Evolutionary conservation across 2,329 filamentous ascomycete genomes (phyloP), one percentile per base, ranked within the genome.

Genomic region (Curvularia eragrostidis): DNA sequence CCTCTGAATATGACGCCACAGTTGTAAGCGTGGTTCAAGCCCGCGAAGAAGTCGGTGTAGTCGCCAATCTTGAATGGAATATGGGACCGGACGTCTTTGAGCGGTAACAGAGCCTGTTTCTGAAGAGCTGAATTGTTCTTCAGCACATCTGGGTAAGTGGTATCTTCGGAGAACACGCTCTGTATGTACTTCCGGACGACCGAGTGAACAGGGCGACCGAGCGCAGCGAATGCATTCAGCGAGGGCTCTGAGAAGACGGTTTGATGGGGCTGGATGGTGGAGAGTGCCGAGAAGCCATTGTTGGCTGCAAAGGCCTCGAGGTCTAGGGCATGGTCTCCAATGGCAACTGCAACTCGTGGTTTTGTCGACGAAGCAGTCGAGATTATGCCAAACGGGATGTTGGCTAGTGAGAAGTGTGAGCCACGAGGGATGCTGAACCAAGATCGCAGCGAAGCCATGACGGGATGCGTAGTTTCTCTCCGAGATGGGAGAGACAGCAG

Each of bases 41-140:
- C 91, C 9, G 89, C 91, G 71, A 91, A 95, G 79, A 95, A 95
- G 76, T 95, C 91, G 1, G 91, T 91, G 75, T 94, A 95, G 74
- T 94, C 91, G 24, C 90, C 89, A 66, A 94, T 91, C 53, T 83
- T 81, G 85, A 95, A 87, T 2, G 91, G 91, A 7, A 94, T 71
- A 69, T 93, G 89, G 71, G 84, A 87, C 61, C 81, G 84, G 48
- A 88, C 85, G 19, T 86, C 79, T 4, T 81, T 79, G 47, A 87
- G 82, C 0, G 83, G 84, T 3, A 92, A 60, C 12, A 94, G 75
- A 0, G 83, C 85, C 52, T 82, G 78, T 55, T 84, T 78, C 57
- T 86, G 85, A 18, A 91, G 77, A 0, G 76, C 67, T 2, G 75
- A 72, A 68, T 93, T 90, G 55, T 87, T 82, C 68, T 86, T 86